Base-by-base conservation (phyloP, 2,329 filamentous ascomycete genomes). In the Colletotrichum musae region DNA sequence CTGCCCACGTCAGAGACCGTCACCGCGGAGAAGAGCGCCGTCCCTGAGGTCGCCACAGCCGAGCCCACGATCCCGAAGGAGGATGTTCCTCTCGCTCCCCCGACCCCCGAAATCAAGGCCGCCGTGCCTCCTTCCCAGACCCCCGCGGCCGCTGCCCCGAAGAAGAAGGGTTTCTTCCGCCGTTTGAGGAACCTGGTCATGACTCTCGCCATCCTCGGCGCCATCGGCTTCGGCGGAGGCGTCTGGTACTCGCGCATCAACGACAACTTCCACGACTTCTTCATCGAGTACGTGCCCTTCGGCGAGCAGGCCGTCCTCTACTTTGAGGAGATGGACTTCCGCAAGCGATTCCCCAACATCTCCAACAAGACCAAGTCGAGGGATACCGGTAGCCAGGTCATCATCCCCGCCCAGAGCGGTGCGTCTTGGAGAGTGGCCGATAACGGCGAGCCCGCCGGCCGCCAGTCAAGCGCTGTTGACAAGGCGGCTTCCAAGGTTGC, bases 221-320 rank as follows among this genome's bases (percentile, higher is more conserved):
- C 90, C 6, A 81, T 97, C 52, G 91, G 92, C 47, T 99, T 97
- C 76, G 93, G 89, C 64, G 94, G 94, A 73, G 94, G 95, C 74
- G 91, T 98, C 64, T 97, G 93, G 86, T 96, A 97, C 81, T 95
- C 96, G 64, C 90, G 97, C 73, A 88, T 96, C 81, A 97, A 92
- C 78, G 96, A 99, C 85, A 97, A 94, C 83, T 99, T 98, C 88
- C 95, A 99, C 83, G 96, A 99, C 82, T 96, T 98, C 86, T 99
- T 99, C 84, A 98, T 95, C 76, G 95, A 98, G 83, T 99, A 95
- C 80, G 84, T 99, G 18, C 96, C 96, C 24, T 97, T 93, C 74
- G 96, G 95, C 76, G 96, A 99, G 83, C 94, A 97, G 79, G 93
- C 93, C 18, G 95, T 99, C 53, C 89, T 97, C 28, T 98, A 97